phyloP scores from a whole-genome alignment of 2,329 filamentous ascomycete genomes.

The Pestalotiopsis sp. region DNA sequence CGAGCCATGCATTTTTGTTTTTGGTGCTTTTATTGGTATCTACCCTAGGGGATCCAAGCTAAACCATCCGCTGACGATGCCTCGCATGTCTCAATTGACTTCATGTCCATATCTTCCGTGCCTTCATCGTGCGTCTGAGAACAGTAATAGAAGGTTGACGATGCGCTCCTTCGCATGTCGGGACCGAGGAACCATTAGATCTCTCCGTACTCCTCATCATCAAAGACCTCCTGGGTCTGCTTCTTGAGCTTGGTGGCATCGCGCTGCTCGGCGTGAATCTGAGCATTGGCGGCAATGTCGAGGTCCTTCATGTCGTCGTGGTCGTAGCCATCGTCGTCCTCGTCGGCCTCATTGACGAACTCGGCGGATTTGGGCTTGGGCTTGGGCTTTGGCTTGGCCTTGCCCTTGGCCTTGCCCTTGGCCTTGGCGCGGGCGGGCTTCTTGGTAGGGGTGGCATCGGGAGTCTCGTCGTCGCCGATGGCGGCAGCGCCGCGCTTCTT shows the following conservation, averaged over 20 bases:
- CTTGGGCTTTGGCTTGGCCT: neutral
- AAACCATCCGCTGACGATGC: neutral
- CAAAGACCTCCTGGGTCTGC: neutral
- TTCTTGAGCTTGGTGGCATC: neutral
- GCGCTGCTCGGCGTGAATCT: neutral
- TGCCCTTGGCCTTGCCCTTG: conserved; percentile 24
- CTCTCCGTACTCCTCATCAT: too few relatives aligned
- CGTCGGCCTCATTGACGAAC: neutral
- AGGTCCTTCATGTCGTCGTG: neutral
- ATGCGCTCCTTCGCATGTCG: too few relatives aligned
- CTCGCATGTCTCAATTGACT: too few relatives aligned
- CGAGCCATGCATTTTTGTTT: neutral
- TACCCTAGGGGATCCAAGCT: neutral
- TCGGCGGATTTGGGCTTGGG: neutral
- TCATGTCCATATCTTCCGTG: too few relatives aligned
- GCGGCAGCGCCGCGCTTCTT: neutral
- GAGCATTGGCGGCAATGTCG: neutral
- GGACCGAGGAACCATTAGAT: too few relatives aligned
- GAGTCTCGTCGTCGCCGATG: neutral
- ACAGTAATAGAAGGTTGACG: too few relatives aligned
- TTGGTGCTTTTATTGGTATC: neutral
- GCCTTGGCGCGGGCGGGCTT: conserved; percentile 19
- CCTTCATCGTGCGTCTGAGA: too few relatives aligned
- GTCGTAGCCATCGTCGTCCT: neutral
- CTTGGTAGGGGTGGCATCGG: neutral